These are phyloP conservation scores for Rhizopus delemar DNA, from an alignment of 371 early-diverging fungal genomes.

Conservation along the genomic window DNA sequence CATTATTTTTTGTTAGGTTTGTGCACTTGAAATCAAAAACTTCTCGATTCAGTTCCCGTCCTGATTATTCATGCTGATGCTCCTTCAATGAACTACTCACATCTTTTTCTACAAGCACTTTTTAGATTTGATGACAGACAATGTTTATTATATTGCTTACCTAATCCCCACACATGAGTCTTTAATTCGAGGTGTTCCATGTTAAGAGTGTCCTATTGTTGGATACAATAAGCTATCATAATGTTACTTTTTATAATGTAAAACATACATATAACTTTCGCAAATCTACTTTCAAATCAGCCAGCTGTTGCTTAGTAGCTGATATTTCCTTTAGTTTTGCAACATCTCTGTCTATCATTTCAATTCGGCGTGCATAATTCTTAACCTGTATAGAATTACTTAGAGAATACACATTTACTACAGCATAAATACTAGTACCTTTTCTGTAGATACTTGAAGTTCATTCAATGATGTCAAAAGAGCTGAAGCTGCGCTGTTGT, in stretches of 20 bases:
- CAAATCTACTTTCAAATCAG: slow-evolving; percentile 63
- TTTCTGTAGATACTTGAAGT: slow-evolving; percentile 74
- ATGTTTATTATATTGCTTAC: slow-evolving; percentile 18
- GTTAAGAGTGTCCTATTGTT: slow-evolving; percentile 60
- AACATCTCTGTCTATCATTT: slow-evolving; percentile 68
- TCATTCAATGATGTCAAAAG: slow-evolving; percentile 75
- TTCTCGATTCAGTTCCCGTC: no score
- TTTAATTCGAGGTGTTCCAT: slow-evolving; percentile 76
- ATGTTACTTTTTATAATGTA: neutral
- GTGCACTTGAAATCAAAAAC: no score
- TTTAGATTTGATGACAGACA: neutral
- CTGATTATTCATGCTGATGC: neutral
- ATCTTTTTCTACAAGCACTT: slow-evolving; percentile 15
- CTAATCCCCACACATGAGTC: slow-evolving; percentile 76
- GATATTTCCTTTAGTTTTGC: slow-evolving; percentile 56
- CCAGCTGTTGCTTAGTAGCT: slow-evolving; percentile 69
- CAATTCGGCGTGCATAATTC: slow-evolving; percentile 75
- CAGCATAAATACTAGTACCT: slow-evolving; percentile 41
- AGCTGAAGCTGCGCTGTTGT: slow-evolving; percentile 70
- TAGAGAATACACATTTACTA: neutral
- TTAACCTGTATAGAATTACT: slow-evolving; percentile 14
- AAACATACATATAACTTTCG: slow-evolving; percentile 63
- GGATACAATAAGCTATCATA: neutral
- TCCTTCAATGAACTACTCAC: slow-evolving; percentile 3
- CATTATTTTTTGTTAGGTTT: no score